Percentiles rank a stretch among this genome's conserved stretches.
Evolutionary conservation across 2,329 filamentous ascomycete species (phyloP).

Genomic region (Curvularia eragrostidis): DNA sequence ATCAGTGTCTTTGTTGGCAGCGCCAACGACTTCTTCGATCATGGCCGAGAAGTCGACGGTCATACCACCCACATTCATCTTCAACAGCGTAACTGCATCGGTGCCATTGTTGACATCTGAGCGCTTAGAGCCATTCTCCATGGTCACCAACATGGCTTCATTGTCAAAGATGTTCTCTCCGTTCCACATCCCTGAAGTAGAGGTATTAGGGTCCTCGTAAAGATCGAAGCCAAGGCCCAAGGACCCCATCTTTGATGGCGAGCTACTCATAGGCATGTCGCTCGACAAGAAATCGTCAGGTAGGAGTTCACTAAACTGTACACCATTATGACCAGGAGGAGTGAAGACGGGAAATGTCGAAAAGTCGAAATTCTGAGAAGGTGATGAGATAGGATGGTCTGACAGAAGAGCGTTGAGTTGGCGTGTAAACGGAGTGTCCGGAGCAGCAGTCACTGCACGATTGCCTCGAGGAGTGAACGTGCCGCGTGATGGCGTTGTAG

Average conservation of each 20-base stretch:
- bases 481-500: conserved; percentile 43
- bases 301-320: conserved; percentile 39
- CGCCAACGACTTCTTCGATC: conserved; percentile 47
- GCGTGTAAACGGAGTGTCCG: conserved; percentile 65
- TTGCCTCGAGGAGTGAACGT: conserved; percentile 47
- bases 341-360: conserved; percentile 46
- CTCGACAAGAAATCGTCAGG: conserved; percentile 46
- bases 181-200: conserved; percentile 44
- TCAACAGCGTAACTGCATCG: conserved; percentile 25
- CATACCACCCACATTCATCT: conserved; percentile 39
- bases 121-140: conserved; percentile 19
- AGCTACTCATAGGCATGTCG: conserved; percentile 48
- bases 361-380: conserved; percentile 41
- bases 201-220: conserved; percentile 49
- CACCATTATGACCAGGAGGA: conserved; percentile 34
- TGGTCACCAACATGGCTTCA: conserved; percentile 34
- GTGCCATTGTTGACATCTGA: conserved; percentile 14
- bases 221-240: conserved; percentile 41
- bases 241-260: conserved; percentile 36
- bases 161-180: conserved; percentile 45
- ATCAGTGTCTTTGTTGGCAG: conserved; percentile 24
- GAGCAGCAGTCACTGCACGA: conserved; percentile 38
- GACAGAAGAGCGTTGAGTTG: conserved; percentile 68
- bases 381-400: conserved; percentile 40
- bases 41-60: conserved; percentile 47